Base-by-base conservation (phyloP, 768 basidiomycete species). In the Nidula microcarpa region DNA sequence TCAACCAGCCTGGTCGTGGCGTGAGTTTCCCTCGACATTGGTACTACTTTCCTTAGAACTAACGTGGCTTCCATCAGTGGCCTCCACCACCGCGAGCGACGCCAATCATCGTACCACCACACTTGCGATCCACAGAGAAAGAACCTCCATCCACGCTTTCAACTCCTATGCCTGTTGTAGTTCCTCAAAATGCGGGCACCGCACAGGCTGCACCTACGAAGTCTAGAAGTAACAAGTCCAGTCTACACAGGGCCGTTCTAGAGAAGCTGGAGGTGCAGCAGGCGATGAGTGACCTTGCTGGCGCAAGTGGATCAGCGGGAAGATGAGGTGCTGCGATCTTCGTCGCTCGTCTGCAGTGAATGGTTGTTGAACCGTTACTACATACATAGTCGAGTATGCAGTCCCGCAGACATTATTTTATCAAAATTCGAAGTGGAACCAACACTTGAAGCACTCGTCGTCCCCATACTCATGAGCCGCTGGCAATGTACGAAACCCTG, bases 1-100 rank as follows among this genome's bases (percentile, higher is more conserved):
- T 92, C 65, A 91, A 88, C 52, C 90, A 93, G 62, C 91, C 91
- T 2, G 78, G 83, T 60, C 82, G 91, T 53, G 87, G 85, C 30
- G 91, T 92, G 69, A 47, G 87, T 77, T 53, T 52, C 30, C 41
- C 39, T 45, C 10, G 50, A 51, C 33, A 50, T 51, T 10, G 49
- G 43, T 37, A 23, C 44, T 46, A 46, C 4, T 46, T 46, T 48
- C 8, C 52, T 47, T 11, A 48, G 9, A 43, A 9, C 17, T 5
- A 41, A 23, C 30, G 7, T 45, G 30, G 23, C 10, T 18, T 37
- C 11, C 4, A 30, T 30, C 56, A 92, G 90, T 92, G 91, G 91
- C 90, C 91, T 1, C 86, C 89, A 6, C 89, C 90, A 3, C 90
- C 89, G 3, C 85, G 85, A 1, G 73, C 82, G 36, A 91, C 84